These are phyloP conservation scores for Asterochloris sp. DNA, from an alignment of 139 green algal genomes.

Conservation along the genomic window DNA sequence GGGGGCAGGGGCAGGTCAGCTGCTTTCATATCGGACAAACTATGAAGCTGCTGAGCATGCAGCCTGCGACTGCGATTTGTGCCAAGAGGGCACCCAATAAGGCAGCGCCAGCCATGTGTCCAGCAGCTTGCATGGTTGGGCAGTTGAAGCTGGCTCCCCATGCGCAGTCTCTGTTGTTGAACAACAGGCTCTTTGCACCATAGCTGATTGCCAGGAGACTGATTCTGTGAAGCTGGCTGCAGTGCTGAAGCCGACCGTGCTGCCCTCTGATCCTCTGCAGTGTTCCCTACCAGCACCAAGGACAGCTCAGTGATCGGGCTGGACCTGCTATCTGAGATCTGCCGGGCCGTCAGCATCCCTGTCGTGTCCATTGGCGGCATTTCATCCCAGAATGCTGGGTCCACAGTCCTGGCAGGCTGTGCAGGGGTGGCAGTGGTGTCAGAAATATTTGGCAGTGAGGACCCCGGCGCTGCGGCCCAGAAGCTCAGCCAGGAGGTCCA, in stretches of 20 bases:
- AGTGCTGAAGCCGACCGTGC: background rate
- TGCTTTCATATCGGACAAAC: background rate
- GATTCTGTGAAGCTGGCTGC: background rate
- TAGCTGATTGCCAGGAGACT: background rate
- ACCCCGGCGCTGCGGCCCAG: conserved; percentile 44
- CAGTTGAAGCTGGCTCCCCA: background rate
- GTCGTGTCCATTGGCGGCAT: conserved; percentile 92
- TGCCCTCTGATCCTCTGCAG: conserved; percentile 16
- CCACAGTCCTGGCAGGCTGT: conserved; percentile 39
- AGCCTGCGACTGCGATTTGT: background rate
- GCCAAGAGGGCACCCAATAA: background rate
- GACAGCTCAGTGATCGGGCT: conserved; percentile 70
- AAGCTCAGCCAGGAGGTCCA: conserved; percentile 41
- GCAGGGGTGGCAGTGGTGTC: conserved; percentile 78
- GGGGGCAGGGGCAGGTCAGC: conserved; percentile 60
- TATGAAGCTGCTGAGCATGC: background rate
- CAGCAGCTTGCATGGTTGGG: background rate
- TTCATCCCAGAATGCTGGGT: conserved; percentile 44
- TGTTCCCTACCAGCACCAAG: conserved; percentile 83
- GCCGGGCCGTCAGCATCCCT: conserved; percentile 49
- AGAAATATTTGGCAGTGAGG: conserved; percentile 60
- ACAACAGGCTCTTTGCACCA: background rate
- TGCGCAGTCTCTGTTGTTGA: background rate
- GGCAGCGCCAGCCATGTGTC: background rate
- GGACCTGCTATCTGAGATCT: conserved; percentile 59